Conservation (phyloP, 2,329 filamentous ascomycete species). For the Pseudogymnoascus sp. region DNA sequence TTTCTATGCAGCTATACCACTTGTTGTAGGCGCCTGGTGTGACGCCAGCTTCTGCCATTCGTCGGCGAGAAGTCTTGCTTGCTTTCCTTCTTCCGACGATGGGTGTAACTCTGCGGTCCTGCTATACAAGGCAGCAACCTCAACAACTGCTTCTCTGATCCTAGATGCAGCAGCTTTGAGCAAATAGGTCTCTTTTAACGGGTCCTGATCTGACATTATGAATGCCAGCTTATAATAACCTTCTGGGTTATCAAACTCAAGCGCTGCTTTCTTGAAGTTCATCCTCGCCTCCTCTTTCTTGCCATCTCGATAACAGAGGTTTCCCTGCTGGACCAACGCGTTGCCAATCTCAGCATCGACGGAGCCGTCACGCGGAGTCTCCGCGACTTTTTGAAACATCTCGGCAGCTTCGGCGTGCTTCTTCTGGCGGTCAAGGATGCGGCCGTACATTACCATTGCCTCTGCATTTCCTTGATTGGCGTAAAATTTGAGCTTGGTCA, state of each 20-base stretch:
- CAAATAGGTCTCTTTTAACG: constrained; percentile 20
- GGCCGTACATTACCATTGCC: constrained; percentile 25
- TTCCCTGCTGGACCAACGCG: constrained; percentile 21
- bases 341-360: constrained; percentile 23
- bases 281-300: constrained; percentile 15
- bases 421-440: constrained; percentile 18
- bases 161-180: constrained; percentile 26
- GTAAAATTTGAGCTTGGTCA: constrained; percentile 19
- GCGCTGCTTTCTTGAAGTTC: constrained; percentile 25
- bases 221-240: constrained; percentile 27
- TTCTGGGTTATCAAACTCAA: constrained; percentile 24
- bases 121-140: not conserved
- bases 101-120: not conserved
- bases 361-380: constrained; percentile 13
- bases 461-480: constrained; percentile 22
- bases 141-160: constrained; percentile 20
- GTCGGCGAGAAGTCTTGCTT: not conserved
- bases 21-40: not conserved
- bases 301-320: constrained; percentile 17
- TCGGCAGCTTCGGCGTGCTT: constrained; percentile 19
- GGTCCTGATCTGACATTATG: constrained; percentile 10
- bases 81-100: not conserved
- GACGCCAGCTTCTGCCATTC: not conserved
- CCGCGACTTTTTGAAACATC: constrained; percentile 23
- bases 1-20: not conserved